Percentiles rank a stretch among this genome's conserved stretches.
These are phyloP conservation scores for Chlorokybus atmophyticus DNA, from an alignment of 139 green algal species.

Conservation along the genomic window DNA sequence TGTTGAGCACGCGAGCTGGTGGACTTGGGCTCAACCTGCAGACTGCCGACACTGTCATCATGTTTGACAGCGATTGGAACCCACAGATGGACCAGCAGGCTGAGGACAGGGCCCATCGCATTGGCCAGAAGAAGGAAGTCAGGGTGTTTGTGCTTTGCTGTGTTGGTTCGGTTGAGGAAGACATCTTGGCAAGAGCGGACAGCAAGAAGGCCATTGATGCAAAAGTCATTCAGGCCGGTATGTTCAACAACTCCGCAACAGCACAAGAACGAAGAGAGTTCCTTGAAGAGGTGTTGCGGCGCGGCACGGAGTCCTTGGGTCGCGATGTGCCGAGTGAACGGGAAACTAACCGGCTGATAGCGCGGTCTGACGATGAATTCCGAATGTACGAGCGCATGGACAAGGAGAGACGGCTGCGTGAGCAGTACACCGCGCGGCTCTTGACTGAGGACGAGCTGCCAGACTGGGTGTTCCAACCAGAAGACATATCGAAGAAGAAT, in stretches of 20 bases:
- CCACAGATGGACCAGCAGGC: constrained; percentile 52
- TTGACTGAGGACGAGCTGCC: constrained; percentile 40
- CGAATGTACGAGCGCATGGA: constrained; percentile 45
- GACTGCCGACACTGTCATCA: constrained; percentile 63
- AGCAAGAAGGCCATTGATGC: constrained; percentile 58
- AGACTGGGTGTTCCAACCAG: constrained; percentile 29
- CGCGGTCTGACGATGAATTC: constrained; percentile 42
- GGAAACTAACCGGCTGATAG: constrained; percentile 49
- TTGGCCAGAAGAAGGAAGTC: constrained; percentile 56
- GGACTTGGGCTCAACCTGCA: constrained; percentile 69
- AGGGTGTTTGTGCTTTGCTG: constrained; percentile 61
- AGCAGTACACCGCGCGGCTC: constrained; percentile 10
- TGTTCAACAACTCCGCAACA: constrained; percentile 44
- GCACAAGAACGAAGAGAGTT: constrained; percentile 30
- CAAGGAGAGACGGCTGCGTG: constrained; percentile 21
- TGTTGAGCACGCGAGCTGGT: constrained; percentile 60
- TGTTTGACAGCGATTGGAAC: constrained; percentile 64
- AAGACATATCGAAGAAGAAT: constrained; percentile 1
- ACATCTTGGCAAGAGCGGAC: constrained; percentile 51
- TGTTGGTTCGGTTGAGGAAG: constrained; percentile 56
- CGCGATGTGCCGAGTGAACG: constrained; percentile 22
- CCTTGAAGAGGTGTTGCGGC: constrained; percentile 40
- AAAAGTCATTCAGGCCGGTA: constrained; percentile 56
- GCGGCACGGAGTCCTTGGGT: constrained; percentile 21
- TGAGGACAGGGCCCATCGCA: constrained; percentile 58